Evolutionary conservation across 768 basidiomycete genomes (phyloP), one percentile per base, ranked within the genome.

Genomic region (Mycena floridula): DNA sequence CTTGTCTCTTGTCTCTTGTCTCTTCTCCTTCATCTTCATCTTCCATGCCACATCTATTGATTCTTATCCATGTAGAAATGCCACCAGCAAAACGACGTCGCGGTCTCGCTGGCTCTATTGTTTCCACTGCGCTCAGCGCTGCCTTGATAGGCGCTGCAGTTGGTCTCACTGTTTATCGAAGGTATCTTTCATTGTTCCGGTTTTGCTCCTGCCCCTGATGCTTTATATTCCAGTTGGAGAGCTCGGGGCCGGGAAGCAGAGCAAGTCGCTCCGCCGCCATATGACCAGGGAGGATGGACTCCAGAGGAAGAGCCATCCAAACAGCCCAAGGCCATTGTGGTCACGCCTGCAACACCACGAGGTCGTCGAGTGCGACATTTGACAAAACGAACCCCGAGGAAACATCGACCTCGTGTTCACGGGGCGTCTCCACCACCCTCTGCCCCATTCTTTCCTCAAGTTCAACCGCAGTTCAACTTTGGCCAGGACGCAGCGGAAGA

Each of bases 111-210:
- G 86, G 86, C 50, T 83, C 85, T 46, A 82, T 92, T 56, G 78
- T 90, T 50, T 85, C 86, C 13, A 86, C 87, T 25, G 89, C 89
- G 44, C 68, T 91, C 64, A 87, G 77, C 65, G 88, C 89, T 51
- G 89, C 87, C 37, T 75, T 92, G 47, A 86, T 92, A 48, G 86
- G 89, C 46, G 83, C 86, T 18, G 89, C 89, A 13, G 89, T 92
- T 42, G 89, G 89, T 47, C 72, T 90, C 50, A 89, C 88, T 37
- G 86, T 89, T 32, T 92, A 89, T 67, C 78, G 86, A 62, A 68
- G 91, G 89, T 90, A 60, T 69, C 86, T 75, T 15, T 25, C 27
- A 18, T 40, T 46, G 23, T 22, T 30, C 43, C 37, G 42, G 23
- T 22, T 24, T 11, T 32, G 40, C 11, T 26, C 30, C 23, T 3